Evolutionary conservation across 2,329 filamentous ascomycete genomes (phyloP).

Genomic region (Fusarium sp.): DNA sequence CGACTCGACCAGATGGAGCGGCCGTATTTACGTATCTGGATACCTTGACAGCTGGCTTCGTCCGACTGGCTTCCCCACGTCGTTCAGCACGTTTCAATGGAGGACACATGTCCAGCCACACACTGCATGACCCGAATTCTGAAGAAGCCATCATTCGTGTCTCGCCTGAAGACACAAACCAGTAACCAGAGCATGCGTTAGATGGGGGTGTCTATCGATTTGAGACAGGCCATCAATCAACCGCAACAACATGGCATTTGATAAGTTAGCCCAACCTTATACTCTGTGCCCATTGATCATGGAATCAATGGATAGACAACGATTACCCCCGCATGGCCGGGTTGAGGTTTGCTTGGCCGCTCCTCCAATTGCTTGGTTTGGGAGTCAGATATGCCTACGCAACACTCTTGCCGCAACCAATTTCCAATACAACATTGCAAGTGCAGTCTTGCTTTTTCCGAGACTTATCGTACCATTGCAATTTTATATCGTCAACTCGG

Average conservation of each 20-base stretch:
- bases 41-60: slow-evolving; percentile 48
- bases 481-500: slow-evolving; percentile 10
- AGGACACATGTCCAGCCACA: slow-evolving; percentile 54
- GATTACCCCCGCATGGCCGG: slow-evolving; percentile 20
- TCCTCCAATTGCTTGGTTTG: slow-evolving; percentile 14
- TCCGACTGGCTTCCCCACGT: slow-evolving; percentile 47
- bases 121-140: slow-evolving; percentile 38
- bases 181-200: slow-evolving; percentile 20
- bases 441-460: slow-evolving; percentile 36
- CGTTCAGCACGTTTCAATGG: slow-evolving; percentile 51
- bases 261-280: slow-evolving; percentile 29
- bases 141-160: slow-evolving; percentile 39
- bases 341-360: slow-evolving; percentile 11
- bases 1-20: slow-evolving; percentile 28
- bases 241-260: slow-evolving; percentile 15
- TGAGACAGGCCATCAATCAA: slow-evolving; percentile 28
- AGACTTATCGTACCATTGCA: slow-evolving; percentile 38
- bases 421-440: slow-evolving; percentile 10
- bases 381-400: slow-evolving; percentile 34
- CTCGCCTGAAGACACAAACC: slow-evolving; percentile 27
- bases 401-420: slow-evolving; percentile 10
- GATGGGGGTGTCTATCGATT: slow-evolving; percentile 26
- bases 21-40: slow-evolving; percentile 36
- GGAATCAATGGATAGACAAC: slow-evolving; percentile 19
- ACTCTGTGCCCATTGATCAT: slow-evolving; percentile 4